Conservation (phyloP, 345 rosid species). For the Reutealis trisperma region DNA sequence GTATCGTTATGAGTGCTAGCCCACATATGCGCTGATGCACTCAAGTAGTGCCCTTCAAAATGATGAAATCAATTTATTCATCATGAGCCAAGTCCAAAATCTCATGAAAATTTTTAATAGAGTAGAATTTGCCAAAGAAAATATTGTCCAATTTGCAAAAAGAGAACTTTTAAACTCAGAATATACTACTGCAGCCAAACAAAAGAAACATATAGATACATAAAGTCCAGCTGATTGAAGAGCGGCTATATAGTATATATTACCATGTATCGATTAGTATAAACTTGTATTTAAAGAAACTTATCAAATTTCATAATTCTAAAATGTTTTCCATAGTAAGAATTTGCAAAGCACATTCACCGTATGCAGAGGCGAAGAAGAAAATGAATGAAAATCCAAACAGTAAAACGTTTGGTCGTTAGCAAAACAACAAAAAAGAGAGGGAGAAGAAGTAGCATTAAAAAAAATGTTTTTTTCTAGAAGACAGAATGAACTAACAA, state of each 20-base stretch:
- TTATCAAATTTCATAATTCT: background rate
- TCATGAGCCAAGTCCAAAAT: background rate
- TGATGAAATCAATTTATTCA: background rate
- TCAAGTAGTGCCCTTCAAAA: constrained; percentile 86
- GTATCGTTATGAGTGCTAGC: constrained; percentile 78
- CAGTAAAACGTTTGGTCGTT: background rate
- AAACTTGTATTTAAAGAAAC: background rate
- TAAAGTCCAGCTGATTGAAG: background rate
- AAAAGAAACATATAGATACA: background rate
- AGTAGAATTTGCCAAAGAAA: background rate
- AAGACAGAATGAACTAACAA: background rate
- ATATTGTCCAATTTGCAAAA: background rate
- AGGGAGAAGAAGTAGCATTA: background rate
- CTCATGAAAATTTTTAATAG: background rate
- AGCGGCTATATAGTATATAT: background rate
- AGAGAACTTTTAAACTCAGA: background rate
- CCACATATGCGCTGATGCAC: constrained; percentile 94
- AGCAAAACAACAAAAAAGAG: background rate
- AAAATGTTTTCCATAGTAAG: background rate
- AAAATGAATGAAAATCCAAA: background rate
- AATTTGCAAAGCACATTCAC: background rate
- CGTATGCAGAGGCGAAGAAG: background rate
- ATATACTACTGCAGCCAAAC: background rate
- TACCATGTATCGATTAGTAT: background rate
- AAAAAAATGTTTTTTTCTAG: background rate